phyloP scores from a whole-genome alignment of 2,329 filamentous ascomycete genomes.

The Metarhizium rileyi region DNA sequence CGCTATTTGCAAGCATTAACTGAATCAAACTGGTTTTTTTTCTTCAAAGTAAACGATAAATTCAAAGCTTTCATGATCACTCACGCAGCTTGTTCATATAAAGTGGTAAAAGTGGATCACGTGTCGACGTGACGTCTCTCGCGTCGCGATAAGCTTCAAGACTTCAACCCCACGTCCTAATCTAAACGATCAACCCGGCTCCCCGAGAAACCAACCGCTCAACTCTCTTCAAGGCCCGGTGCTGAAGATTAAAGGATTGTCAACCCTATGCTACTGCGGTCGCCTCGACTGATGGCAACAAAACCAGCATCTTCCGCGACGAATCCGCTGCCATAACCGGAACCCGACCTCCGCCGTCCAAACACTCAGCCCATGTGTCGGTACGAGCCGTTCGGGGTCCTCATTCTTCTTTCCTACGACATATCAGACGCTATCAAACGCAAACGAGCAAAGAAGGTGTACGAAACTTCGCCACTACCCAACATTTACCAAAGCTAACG shows the following conservation, averaged over 20 bases:
- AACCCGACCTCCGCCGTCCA: neutral
- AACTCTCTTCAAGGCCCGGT: neutral
- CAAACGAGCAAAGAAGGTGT: slow-evolving; percentile 21
- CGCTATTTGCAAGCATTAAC: neutral
- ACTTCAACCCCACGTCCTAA: neutral
- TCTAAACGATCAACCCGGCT: neutral
- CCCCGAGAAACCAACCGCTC: neutral
- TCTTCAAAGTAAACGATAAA: neutral
- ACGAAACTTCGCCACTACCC: neutral
- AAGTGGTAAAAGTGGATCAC: slow-evolving; percentile 1
- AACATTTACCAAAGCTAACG: neutral
- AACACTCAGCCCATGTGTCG: slow-evolving; percentile 35
- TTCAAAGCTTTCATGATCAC: neutral
- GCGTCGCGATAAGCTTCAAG: neutral
- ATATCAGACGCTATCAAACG: slow-evolving; percentile 30
- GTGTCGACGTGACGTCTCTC: slow-evolving; percentile 1
- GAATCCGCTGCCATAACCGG: neutral
- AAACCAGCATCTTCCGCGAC: neutral
- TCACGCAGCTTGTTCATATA: neutral
- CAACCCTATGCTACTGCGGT: neutral
- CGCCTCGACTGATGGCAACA: neutral
- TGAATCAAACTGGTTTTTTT: neutral
- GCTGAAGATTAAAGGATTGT: neutral
- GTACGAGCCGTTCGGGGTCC: slow-evolving; percentile 40
- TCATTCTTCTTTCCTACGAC: slow-evolving; percentile 37